These are phyloP conservation scores for Canavalia ensiformis DNA, from an alignment of 306 rosid genomes.

Conservation along the genomic window DNA sequence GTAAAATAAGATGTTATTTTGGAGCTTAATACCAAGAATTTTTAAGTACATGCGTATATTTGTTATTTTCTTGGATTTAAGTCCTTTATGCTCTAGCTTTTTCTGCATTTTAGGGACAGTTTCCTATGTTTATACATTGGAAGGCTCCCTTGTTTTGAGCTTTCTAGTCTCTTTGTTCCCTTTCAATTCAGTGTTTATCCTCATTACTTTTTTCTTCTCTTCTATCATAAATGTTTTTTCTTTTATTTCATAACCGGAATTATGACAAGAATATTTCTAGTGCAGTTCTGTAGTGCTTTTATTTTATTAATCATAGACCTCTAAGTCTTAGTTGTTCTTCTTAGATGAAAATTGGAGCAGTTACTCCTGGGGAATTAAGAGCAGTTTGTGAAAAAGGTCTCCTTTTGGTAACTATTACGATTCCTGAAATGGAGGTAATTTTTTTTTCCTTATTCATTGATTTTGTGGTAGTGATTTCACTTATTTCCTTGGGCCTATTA, in stretches of 20 bases:
- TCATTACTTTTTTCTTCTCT: background rate
- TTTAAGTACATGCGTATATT: constrained; percentile 6
- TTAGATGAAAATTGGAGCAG: constrained; percentile 80
- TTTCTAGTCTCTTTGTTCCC: constrained; percentile 26
- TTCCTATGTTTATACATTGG: constrained; percentile 28
- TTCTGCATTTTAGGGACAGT: constrained; percentile 5
- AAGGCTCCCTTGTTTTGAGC: constrained; percentile 34
- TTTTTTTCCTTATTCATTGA: constrained; percentile 21
- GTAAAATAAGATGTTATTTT: constrained; percentile 36
- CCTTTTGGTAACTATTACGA: constrained; percentile 87
- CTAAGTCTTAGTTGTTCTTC: constrained; percentile 42
- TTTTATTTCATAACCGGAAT: constrained; percentile 16
- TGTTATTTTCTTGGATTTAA: constrained; percentile 27
- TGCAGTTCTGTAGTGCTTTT: background rate
- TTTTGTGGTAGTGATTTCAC: constrained; percentile 36
- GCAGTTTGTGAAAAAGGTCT: constrained; percentile 91
- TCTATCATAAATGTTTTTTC: constrained; percentile 25
- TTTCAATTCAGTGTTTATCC: constrained; percentile 14
- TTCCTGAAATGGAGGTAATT: constrained; percentile 99
- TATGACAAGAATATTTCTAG: constrained; percentile 12
- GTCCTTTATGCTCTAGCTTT: constrained; percentile 20
- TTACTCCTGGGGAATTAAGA: constrained; percentile 75
- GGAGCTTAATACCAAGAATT: constrained; percentile 11
- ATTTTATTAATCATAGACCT: constrained; percentile 35
- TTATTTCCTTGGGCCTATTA: constrained; percentile 27